Evolutionary conservation across 2,329 filamentous ascomycete species (phyloP), one percentile per base, ranked within the genome.

Genomic region (Epichloe festucae): DNA sequence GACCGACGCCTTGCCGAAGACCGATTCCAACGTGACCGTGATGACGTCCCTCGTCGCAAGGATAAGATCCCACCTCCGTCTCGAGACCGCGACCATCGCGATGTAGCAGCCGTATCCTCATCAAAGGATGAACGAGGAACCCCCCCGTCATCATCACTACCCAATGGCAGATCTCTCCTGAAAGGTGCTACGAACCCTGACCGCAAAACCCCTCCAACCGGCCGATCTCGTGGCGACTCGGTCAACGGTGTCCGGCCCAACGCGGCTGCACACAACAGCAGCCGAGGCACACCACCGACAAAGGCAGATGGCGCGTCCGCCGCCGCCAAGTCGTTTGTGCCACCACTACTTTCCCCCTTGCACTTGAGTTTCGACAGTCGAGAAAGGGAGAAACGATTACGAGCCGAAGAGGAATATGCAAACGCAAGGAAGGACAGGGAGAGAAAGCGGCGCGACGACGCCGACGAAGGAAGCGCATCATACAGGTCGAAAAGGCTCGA

Each of bases 341-440:
- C 77, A 8, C 74, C 73, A 3, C 58, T 81, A 34, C 59, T 81
- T 14, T 81, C 77, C 0, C 77, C 77, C 1, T 63, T 78, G 1
- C 71, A 70, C 38, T 65, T 78, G 11, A 68, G 67, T 39, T 67
- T 75, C 27, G 71, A 72, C 23, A 44, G 35, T 42, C 51, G 31
- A 36, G 67, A 68, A 19, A 67, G 69, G 49, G 67, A 68, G 19
- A 68, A 69, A 40, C 51, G 52, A 3, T 40, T 21, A 5, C 50
- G 46, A 4, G 45, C 48, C 11, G 53, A 54, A 31, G 67, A 71
- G 6, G 55, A 57, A 1, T 55, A 61, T 5, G 50, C 57, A 3
- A 53, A 53, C 23, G 44, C 60, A 10, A 66, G 63, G 57, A 61
- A 59, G 55, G 58, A 63, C 56, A 61, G 59, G 53, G 58, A 63